Conservation (phyloP, 176 grass and related monocot genomes). For the Puya raimondii region DNA sequence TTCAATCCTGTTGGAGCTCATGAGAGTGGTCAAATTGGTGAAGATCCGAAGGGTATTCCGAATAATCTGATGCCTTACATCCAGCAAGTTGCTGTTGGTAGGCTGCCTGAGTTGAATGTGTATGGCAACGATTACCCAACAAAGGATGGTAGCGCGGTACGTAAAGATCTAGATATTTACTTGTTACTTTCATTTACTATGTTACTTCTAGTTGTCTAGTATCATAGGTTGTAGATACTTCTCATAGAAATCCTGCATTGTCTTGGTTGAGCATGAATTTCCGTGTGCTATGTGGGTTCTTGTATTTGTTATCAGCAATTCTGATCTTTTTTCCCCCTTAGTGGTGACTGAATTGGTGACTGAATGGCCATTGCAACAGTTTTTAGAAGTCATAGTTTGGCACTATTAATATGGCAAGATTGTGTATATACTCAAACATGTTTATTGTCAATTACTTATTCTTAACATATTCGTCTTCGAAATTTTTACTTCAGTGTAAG, state of each 20-base stretch:
- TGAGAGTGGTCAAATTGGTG: slow-evolving; percentile 76
- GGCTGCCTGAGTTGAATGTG: slow-evolving; percentile 64
- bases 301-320: background rate
- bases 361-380: background rate
- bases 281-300: background rate
- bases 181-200: background rate
- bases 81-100: slow-evolving; percentile 75
- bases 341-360: background rate
- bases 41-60: slow-evolving; percentile 78
- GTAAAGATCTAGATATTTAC: background rate
- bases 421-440: background rate
- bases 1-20: slow-evolving; percentile 94
- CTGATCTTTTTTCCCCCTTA: background rate
- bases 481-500: no score
- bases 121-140: slow-evolving; percentile 90
- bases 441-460: no score
- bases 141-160: slow-evolving; percentile 67
- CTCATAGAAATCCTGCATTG: background rate
- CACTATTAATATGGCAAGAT: background rate
- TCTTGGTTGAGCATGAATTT: background rate
- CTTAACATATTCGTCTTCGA: no score
- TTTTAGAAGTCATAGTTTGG: background rate
- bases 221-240: background rate
- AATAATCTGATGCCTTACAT: slow-evolving; percentile 97
- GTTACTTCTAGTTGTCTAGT: background rate